phyloP scores from a whole-genome alignment of 371 early-diverging fungal species.

The Coemansia sp. region DNA sequence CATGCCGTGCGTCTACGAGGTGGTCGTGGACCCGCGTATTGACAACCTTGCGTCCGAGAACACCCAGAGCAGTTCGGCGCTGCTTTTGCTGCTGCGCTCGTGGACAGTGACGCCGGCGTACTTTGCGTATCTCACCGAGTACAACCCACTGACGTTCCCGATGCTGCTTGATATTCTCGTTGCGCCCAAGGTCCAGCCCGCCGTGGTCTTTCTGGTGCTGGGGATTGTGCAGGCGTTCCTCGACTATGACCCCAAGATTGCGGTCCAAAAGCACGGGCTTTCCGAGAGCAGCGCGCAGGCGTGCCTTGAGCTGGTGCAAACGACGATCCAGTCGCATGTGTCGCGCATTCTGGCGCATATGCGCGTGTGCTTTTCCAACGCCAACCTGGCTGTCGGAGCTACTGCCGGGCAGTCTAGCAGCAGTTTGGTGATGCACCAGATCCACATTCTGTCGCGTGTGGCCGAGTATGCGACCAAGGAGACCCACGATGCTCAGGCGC shows the following conservation, averaged over 20 bases:
- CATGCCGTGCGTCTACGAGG: constrained; percentile 67
- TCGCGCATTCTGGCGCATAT: constrained; percentile 41
- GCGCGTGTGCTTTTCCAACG: constrained; percentile 26
- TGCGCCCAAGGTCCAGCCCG: constrained; percentile 71
- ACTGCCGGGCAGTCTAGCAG: constrained; percentile 1
- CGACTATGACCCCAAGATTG: constrained; percentile 46
- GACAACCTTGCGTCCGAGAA: constrained; percentile 71
- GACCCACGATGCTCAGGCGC: constrained; percentile 60
- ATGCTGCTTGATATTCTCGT: constrained; percentile 69
- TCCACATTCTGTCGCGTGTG: constrained; percentile 75
- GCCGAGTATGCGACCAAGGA: constrained; percentile 71
- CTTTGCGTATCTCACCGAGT: constrained; percentile 63
- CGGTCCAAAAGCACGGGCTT: constrained; percentile 17
- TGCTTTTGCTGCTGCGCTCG: constrained; percentile 71
- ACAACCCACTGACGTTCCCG: constrained; percentile 64
- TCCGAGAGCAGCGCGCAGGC: constrained; percentile 11
- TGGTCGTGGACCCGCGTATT: constrained; percentile 72
- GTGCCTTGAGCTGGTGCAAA: constrained; percentile 7
- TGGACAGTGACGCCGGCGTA: constrained; percentile 74
- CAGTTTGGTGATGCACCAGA: constrained; percentile 57
- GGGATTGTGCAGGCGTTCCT: constrained; percentile 75
- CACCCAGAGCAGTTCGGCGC: constrained; percentile 77
- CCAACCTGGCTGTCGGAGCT: constrained; percentile 9
- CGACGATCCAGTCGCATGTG: constrained; percentile 28
- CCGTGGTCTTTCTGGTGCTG: constrained; percentile 69